Evolutionary conservation across 345 rosid species (phyloP).

Genomic region (Anacardium occidentale): DNA sequence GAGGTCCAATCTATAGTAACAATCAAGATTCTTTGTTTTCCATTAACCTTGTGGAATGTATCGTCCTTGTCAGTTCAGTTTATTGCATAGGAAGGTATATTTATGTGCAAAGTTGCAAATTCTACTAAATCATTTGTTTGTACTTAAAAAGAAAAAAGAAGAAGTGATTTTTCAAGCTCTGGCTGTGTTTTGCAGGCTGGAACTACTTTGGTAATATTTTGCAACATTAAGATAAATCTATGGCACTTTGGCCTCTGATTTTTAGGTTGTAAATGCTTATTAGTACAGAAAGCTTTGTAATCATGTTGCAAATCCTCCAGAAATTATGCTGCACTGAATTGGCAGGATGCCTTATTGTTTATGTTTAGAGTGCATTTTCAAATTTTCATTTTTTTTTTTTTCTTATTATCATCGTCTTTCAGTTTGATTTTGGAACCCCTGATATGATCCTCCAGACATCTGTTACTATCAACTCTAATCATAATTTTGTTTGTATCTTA

Average conservation of each 20-base stretch:
- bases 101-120: not conserved
- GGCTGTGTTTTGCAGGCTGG: not conserved
- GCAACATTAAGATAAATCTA: not conserved
- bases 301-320: not conserved
- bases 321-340: not conserved
- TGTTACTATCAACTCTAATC: not conserved
- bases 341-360: not conserved
- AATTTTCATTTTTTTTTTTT: not conserved
- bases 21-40: not conserved
- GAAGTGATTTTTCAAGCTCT: not conserved
- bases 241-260: not conserved
- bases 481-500: not conserved
- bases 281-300: not conserved
- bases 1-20: not conserved
- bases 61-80: not conserved
- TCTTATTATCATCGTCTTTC: not conserved
- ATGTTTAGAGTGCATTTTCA: not conserved
- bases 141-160: not conserved
- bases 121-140: not conserved
- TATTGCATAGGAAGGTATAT: not conserved
- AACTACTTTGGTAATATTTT: not conserved
- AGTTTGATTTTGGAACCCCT: not conserved
- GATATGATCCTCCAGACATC: not conserved
- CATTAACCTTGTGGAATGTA: not conserved
- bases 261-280: not conserved